phyloP scores from a whole-genome alignment of 1,284 basidiomycete genomes.

The Puccinia hordei region DNA sequence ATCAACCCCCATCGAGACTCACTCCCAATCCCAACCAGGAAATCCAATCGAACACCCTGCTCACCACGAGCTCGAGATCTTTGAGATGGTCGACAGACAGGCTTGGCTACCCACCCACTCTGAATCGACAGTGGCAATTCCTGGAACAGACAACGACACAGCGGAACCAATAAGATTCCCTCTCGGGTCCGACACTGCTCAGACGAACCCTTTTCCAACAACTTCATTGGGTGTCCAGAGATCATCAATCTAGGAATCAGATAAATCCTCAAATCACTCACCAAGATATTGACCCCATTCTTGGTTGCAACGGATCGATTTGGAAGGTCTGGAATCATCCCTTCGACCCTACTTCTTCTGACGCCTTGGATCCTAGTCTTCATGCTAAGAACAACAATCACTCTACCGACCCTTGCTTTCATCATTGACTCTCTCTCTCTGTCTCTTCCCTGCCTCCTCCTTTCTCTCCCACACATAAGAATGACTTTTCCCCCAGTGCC shows the following conservation, averaged over 20 bases:
- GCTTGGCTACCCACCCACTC: constrained; percentile 23
- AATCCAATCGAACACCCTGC: background rate
- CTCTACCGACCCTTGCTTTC: too few species aligned
- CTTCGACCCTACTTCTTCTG: background rate
- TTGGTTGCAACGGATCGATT: background rate
- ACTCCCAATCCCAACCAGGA: background rate
- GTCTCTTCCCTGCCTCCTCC: too few species aligned
- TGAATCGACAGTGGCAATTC: constrained; percentile 6
- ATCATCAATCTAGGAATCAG: too few species aligned
- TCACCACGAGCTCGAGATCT: background rate
- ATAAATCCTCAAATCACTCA: too few species aligned
- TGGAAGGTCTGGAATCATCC: background rate
- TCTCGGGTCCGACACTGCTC: background rate
- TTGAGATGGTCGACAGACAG: constrained; percentile 35
- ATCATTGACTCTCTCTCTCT: too few species aligned
- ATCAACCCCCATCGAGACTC: background rate
- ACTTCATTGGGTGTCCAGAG: too few species aligned
- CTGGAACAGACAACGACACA: constrained; percentile 12
- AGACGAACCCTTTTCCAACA: too few species aligned
- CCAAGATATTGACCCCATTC: background rate
- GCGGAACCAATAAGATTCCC: background rate
- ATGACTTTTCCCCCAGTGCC: too few species aligned
- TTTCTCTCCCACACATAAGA: too few species aligned
- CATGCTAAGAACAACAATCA: too few species aligned
- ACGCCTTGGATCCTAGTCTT: too few species aligned